Conservation (phyloP, 495 filamentous ascomycete genomes). For the Neurospora sp. region DNA sequence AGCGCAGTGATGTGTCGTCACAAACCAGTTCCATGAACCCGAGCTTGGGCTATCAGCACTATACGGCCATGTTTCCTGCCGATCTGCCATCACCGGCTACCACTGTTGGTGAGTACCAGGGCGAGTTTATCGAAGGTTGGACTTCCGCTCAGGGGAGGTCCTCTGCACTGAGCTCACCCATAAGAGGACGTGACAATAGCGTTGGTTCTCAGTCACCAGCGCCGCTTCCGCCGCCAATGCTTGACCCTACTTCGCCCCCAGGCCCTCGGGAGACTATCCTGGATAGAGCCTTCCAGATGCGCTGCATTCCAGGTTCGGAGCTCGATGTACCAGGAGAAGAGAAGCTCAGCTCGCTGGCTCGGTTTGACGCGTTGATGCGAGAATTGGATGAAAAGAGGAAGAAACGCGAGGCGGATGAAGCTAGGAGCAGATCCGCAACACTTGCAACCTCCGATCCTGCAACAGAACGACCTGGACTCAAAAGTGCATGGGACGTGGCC, state of each 20-base stretch:
- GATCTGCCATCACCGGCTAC: slow-evolving; percentile 44
- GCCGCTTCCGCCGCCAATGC: slow-evolving; percentile 17
- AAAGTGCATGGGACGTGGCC: slow-evolving; percentile 40
- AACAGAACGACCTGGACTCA: slow-evolving; percentile 15
- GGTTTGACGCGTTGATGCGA: slow-evolving; percentile 50
- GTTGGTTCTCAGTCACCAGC: slow-evolving; percentile 29
- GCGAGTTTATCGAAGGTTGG: slow-evolving; percentile 49
- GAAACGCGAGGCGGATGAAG: slow-evolving; percentile 21
- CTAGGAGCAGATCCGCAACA: slow-evolving; percentile 10
- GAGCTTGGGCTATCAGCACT: slow-evolving; percentile 31
- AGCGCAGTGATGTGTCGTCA: slow-evolving; percentile 44
- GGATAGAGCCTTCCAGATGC: slow-evolving; percentile 48
- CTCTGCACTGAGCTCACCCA: slow-evolving; percentile 39
- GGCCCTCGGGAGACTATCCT: slow-evolving; percentile 47
- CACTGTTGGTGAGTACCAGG: slow-evolving; percentile 40
- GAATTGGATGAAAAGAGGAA: slow-evolving; percentile 39
- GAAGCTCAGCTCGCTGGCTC: slow-evolving; percentile 46
- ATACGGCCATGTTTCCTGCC: slow-evolving; percentile 31
- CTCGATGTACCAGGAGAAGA: slow-evolving; percentile 37
- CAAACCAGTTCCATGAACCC: slow-evolving; percentile 37
- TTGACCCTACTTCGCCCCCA: slow-evolving; percentile 31
- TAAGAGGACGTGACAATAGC: slow-evolving; percentile 29
- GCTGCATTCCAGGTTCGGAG: slow-evolving; percentile 43
- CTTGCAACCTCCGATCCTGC: slow-evolving; percentile 1
- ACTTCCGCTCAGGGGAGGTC: slow-evolving; percentile 46